Evolutionary conservation across 768 basidiomycete species (phyloP).

Genomic region (Panaeolus cyanescens): DNA sequence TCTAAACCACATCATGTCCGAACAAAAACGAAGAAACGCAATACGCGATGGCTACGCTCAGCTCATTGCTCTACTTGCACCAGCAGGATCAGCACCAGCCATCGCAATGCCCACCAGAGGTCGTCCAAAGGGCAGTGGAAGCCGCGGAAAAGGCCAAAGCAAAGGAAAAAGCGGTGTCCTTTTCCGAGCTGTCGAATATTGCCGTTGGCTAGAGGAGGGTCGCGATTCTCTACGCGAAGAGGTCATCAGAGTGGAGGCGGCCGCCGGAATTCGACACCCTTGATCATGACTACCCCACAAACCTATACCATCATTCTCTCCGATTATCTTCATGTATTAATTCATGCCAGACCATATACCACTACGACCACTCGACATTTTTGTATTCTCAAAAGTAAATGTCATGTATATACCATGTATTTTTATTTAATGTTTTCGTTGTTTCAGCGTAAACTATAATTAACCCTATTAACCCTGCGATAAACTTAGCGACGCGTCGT

Average conservation of each 20-base stretch:
- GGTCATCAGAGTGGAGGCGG: slow-evolving; percentile 66
- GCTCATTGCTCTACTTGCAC: slow-evolving; percentile 77
- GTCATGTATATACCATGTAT: slow-evolving; percentile 14
- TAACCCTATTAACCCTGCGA: background rate
- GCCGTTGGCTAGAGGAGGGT: slow-evolving; percentile 85
- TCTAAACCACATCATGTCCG: slow-evolving; percentile 92
- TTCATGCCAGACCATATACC: slow-evolving; percentile 9
- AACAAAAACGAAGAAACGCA: slow-evolving; percentile 90
- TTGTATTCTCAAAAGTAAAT: slow-evolving; percentile 14
- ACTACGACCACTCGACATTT: slow-evolving; percentile 8
- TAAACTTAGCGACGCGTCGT: slow-evolving; percentile 14
- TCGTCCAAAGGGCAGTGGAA: slow-evolving; percentile 78
- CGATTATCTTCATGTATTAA: slow-evolving; percentile 1
- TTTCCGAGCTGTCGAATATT: slow-evolving; percentile 85
- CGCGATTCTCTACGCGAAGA: slow-evolving; percentile 70
- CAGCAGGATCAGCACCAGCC: slow-evolving; percentile 67
- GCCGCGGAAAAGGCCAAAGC: slow-evolving; percentile 62
- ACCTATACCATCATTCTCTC: slow-evolving; percentile 1
- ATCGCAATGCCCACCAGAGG: slow-evolving; percentile 79
- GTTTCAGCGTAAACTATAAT: background rate
- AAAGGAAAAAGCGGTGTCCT: slow-evolving; percentile 91
- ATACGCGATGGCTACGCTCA: slow-evolving; percentile 91
- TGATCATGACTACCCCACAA: slow-evolving; percentile 11
- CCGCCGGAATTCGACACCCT: slow-evolving; percentile 52
- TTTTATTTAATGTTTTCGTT: slow-evolving; percentile 9